A percentile compares a stretch with the other conserved stretches of the same genome.
Conservation (phyloP, 495 filamentous ascomycete species). For the Penicillium cinerascens region DNA sequence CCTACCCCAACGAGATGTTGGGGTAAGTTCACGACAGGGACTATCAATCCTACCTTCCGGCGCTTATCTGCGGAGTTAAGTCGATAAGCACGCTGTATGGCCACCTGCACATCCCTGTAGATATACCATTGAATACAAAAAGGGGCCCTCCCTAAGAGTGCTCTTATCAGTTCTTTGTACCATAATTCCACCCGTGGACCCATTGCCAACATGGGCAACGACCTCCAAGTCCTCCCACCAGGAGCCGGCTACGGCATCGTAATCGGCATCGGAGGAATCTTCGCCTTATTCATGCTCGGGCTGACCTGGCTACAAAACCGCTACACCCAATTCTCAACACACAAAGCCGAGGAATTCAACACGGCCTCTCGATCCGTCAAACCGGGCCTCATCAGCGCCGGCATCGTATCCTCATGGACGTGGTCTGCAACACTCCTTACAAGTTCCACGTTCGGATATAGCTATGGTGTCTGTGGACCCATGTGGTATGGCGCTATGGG, state of each 20-base stretch:
- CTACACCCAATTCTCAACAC: conserved; percentile 45
- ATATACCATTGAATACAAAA: background rate
- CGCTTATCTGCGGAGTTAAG: background rate
- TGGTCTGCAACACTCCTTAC: conserved; percentile 44
- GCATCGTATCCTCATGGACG: conserved; percentile 48
- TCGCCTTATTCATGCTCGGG: conserved; percentile 41
- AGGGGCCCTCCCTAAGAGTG: background rate
- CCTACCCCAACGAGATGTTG: background rate
- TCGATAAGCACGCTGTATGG: background rate
- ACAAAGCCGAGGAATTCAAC: conserved; percentile 48
- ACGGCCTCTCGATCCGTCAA: conserved; percentile 46
- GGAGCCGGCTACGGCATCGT: conserved; percentile 48
- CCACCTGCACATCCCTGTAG: background rate
- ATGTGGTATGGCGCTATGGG: conserved; percentile 46
- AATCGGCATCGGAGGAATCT: conserved; percentile 47
- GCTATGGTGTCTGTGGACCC: conserved; percentile 46
- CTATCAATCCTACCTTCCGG: background rate
- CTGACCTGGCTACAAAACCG: conserved; percentile 46
- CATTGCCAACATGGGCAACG: conserved; percentile 13
- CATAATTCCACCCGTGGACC: background rate
- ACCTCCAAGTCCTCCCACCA: conserved; percentile 24
- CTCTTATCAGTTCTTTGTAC: background rate
- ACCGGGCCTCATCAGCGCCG: conserved; percentile 47
- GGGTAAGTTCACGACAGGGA: background rate
- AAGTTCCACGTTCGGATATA: conserved; percentile 45